Conservation (phyloP, 2,329 filamentous ascomycete genomes). For the Talaromyces sp. region DNA sequence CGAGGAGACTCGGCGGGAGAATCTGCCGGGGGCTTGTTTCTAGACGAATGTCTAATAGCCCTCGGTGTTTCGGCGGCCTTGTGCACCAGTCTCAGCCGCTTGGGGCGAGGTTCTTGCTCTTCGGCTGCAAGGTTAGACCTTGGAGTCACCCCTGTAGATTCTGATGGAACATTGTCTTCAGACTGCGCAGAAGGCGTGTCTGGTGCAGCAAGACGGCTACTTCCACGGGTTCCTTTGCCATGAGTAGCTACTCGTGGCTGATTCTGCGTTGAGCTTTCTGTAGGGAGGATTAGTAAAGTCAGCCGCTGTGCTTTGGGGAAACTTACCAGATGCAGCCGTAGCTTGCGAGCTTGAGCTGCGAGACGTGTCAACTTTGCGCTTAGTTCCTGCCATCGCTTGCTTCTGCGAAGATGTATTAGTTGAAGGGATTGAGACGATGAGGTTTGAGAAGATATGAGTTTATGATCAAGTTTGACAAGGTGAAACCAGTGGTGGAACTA, state of each 20-base stretch:
- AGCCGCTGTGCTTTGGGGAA: not conserved
- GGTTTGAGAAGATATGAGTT: not conserved
- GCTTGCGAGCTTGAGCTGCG: constrained; percentile 9
- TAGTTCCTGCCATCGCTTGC: constrained; percentile 32
- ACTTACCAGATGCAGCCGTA: not conserved
- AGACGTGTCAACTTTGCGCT: constrained; percentile 26
- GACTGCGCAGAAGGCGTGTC: not conserved
- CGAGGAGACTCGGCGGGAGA: constrained; percentile 8
- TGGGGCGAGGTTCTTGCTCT: constrained; percentile 25
- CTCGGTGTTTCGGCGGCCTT: constrained; percentile 26
- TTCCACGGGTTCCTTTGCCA: not conserved
- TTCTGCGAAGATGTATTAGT: constrained; percentile 12
- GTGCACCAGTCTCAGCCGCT: constrained; percentile 23
- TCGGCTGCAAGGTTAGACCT: not conserved
- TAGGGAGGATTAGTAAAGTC: not conserved
- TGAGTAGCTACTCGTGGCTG: not conserved
- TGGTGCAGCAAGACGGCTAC: constrained; percentile 1
- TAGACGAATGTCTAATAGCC: constrained; percentile 30
- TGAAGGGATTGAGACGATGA: not conserved
- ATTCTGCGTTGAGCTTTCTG: not conserved
- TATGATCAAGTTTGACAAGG: not conserved
- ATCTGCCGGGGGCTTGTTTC: constrained; percentile 23
- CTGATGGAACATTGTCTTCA: constrained; percentile 8
- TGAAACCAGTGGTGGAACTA: not conserved
- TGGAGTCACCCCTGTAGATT: not conserved